Conservation (phyloP, 768 basidiomycete species). For the Serendipita sp. region DNA sequence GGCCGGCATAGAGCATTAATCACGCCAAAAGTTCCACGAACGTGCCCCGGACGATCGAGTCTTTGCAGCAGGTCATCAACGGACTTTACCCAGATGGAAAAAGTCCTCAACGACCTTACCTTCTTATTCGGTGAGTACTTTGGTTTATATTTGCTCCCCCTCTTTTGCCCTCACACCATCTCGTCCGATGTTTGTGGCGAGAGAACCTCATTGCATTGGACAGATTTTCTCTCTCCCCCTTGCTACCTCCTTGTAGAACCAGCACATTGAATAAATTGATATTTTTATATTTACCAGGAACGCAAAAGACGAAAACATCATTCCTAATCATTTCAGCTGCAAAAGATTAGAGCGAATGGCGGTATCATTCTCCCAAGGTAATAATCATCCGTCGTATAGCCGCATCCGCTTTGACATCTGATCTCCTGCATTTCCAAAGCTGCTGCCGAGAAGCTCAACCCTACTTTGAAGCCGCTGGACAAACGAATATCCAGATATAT, state of each 20-base stretch:
- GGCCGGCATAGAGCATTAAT: background rate
- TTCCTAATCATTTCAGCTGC: conserved; percentile 53
- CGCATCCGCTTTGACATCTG: background rate
- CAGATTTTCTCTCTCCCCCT: background rate
- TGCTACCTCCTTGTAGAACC: background rate
- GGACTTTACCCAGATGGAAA: conserved; percentile 45
- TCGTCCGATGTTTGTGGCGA: background rate
- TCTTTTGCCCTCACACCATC: background rate
- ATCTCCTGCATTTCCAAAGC: conserved; percentile 22
- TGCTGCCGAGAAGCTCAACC: conserved; percentile 48
- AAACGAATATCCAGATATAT: conserved; percentile 50
- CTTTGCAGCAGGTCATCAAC: conserved; percentile 53
- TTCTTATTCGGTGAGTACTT: conserved; percentile 36
- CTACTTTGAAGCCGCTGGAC: conserved; percentile 43
- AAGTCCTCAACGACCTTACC: conserved; percentile 27
- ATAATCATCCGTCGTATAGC: background rate
- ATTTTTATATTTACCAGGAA: conserved; percentile 27
- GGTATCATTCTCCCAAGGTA: conserved; percentile 47
- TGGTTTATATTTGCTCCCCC: background rate
- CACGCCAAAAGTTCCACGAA: conserved; percentile 34
- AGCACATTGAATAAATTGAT: background rate
- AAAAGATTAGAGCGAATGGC: conserved; percentile 47
- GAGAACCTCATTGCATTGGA: background rate
- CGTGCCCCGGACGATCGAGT: conserved; percentile 61
- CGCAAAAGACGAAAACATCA: conserved; percentile 49